phyloP scores from a whole-genome alignment of 768 basidiomycete genomes.

The Hericium erinaceus region DNA sequence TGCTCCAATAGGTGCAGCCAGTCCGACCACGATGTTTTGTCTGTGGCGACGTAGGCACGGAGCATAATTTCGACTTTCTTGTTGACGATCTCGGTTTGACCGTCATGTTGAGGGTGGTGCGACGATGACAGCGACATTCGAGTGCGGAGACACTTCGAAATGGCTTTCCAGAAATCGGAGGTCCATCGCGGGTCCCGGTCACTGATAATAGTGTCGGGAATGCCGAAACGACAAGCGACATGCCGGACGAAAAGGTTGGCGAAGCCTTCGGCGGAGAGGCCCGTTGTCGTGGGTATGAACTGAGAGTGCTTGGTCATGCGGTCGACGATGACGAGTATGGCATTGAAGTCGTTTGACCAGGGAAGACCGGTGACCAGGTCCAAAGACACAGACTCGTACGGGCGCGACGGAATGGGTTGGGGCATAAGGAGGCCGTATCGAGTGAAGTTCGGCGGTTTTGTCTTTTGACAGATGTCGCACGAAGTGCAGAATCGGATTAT shows the following conservation, averaged over 20 bases:
- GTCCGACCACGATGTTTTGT: not conserved
- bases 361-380: conserved; percentile 6
- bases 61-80: not conserved
- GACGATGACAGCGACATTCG: not conserved
- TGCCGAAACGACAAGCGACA: not conserved
- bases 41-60: not conserved
- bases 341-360: conserved; percentile 4
- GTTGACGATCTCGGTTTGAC: conserved; percentile 1
- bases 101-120: not conserved
- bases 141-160: not conserved
- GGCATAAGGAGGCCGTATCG: conserved; percentile 3
- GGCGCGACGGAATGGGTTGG: conserved; percentile 1
- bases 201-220: not conserved
- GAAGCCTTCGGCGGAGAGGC: not conserved
- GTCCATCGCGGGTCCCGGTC: conserved; percentile 1
- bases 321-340: conserved; percentile 11
- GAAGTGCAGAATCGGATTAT: not conserved
- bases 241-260: conserved; percentile 5
- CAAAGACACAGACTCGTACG: conserved; percentile 10
- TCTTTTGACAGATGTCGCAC: conserved; percentile 12
- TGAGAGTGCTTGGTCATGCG: conserved; percentile 22
- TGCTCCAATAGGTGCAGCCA: conserved; percentile 1
- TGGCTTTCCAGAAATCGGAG: conserved; percentile 1
- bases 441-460: conserved; percentile 1
- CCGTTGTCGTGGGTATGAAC: conserved; percentile 18